Percentiles rank a stretch among this genome's conserved stretches.
These are phyloP conservation scores for Dactylellina haptotyla DNA, from an alignment of 2,329 filamentous ascomycete genomes.

Conservation along the genomic window DNA sequence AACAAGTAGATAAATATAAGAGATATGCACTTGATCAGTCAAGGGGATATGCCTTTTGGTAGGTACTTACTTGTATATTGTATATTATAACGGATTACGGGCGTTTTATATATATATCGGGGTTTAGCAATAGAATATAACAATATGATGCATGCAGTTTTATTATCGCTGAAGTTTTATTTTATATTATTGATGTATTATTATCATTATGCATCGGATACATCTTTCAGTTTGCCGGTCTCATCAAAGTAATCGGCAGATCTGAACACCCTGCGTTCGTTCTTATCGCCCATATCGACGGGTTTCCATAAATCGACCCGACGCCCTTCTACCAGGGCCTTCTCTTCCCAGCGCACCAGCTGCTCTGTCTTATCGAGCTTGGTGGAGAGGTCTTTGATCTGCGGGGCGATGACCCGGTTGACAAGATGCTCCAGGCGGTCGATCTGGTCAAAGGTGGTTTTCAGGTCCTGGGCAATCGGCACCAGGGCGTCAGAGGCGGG, in stretches of 20 bases:
- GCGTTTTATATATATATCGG: too few species aligned
- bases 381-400: slow-evolving; percentile 55
- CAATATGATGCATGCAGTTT: not conserved
- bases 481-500: slow-evolving; percentile 56
- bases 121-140: not conserved
- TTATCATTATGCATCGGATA: not conserved
- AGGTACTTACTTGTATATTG: too few species aligned
- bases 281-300: slow-evolving; percentile 41
- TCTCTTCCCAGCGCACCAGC: slow-evolving; percentile 55
- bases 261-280: slow-evolving; percentile 51
- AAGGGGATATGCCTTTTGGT: too few species aligned
- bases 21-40: too few species aligned
- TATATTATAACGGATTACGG: too few species aligned
- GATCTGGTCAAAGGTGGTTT: slow-evolving; percentile 57
- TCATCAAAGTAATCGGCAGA: slow-evolving; percentile 56
- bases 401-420: slow-evolving; percentile 53
- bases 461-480: slow-evolving; percentile 56
- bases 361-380: slow-evolving; percentile 58
- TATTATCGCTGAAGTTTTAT: not conserved
- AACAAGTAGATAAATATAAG: slow-evolving; percentile 3
- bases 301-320: slow-evolving; percentile 57
- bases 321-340: slow-evolving; percentile 55
- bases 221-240: slow-evolving; percentile 55
- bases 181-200: slow-evolving; percentile 15
- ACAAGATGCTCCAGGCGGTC: slow-evolving; percentile 57